Percentiles rank a stretch among this genome's conserved stretches.
Conservation (phyloP, 2,329 filamentous ascomycete species). For the Claviceps citrina region DNA sequence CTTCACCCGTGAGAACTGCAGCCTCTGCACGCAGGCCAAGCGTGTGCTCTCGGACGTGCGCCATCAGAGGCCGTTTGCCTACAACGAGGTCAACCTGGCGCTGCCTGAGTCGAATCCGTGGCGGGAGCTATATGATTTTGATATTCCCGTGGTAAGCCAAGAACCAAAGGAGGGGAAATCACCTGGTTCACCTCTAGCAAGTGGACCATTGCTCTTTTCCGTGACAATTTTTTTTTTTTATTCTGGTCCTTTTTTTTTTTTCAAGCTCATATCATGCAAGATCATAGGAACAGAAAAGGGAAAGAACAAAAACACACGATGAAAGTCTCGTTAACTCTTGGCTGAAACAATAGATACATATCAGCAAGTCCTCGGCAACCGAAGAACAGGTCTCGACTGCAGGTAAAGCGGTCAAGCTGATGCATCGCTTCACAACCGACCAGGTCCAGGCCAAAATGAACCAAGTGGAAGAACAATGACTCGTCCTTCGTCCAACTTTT, state of each 20-base stretch:
- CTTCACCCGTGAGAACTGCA: slow-evolving; percentile 58
- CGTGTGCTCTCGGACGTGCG: slow-evolving; percentile 52
- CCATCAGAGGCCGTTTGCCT: slow-evolving; percentile 51
- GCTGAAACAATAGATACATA: slow-evolving; percentile 32
- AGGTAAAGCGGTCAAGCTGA: slow-evolving; percentile 51
- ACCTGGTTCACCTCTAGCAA: too few relatives aligned
- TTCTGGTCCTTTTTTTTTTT: too few relatives aligned
- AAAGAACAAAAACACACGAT: neutral
- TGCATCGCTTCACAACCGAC: slow-evolving; percentile 58
- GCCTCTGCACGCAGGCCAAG: slow-evolving; percentile 54
- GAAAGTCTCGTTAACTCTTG: neutral
- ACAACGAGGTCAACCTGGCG: slow-evolving; percentile 56
- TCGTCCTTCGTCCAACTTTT: neutral
- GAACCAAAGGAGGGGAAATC: slow-evolving; percentile 2
- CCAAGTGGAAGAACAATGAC: slow-evolving; percentile 24
- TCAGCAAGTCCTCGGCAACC: slow-evolving; percentile 40
- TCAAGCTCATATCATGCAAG: neutral
- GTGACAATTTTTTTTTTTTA: neutral
- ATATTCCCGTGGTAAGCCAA: slow-evolving; percentile 61
- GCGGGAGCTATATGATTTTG: slow-evolving; percentile 64
- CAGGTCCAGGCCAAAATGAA: slow-evolving; percentile 58
- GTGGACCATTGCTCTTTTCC: neutral
- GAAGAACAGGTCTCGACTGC: slow-evolving; percentile 39
- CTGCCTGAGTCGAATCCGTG: slow-evolving; percentile 45
- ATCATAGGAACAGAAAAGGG: neutral